Percentiles rank a stretch among this genome's conserved stretches.
phyloP scores from a whole-genome alignment of 2,329 filamentous ascomycete genomes.

The Metarhizium anisopliae region DNA sequence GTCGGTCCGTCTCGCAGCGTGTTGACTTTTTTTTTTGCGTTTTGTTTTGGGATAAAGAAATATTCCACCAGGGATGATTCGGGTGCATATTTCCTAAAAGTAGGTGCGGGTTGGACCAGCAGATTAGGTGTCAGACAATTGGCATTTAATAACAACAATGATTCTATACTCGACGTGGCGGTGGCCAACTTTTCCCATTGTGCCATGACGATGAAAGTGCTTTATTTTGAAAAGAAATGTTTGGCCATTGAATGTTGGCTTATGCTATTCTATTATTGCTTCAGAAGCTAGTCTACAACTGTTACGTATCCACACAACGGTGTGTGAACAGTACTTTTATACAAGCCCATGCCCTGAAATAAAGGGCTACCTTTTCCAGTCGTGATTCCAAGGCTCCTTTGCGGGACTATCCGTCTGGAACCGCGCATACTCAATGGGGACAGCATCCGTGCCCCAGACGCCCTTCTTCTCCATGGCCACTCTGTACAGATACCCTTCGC shows the following conservation, averaged over 20 bases:
- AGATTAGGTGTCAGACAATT: background rate
- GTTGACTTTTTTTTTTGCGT: background rate
- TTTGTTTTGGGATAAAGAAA: background rate
- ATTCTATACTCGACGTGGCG: background rate
- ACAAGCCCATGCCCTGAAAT: background rate
- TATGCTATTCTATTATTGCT: background rate
- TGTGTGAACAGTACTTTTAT: background rate
- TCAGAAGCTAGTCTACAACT: background rate
- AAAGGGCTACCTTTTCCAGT: constrained; percentile 59
- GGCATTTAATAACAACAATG: constrained; percentile 1
- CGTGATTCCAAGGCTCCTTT: constrained; percentile 81
- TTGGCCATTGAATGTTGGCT: background rate
- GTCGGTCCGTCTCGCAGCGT: background rate
- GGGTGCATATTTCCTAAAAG: background rate
- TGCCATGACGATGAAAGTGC: background rate
- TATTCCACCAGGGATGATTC: background rate
- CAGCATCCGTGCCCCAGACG: constrained; percentile 59
- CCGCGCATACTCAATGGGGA: constrained; percentile 88
- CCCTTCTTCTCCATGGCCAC: constrained; percentile 88
- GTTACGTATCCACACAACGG: background rate
- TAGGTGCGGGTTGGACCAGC: background rate
- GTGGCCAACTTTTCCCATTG: background rate
- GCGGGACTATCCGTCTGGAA: constrained; percentile 76
- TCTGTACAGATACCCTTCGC: constrained; percentile 68
- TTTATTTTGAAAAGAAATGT: background rate